phyloP scores from a whole-genome alignment of 306 rosid species.

The Citrullus amarus region DNA sequence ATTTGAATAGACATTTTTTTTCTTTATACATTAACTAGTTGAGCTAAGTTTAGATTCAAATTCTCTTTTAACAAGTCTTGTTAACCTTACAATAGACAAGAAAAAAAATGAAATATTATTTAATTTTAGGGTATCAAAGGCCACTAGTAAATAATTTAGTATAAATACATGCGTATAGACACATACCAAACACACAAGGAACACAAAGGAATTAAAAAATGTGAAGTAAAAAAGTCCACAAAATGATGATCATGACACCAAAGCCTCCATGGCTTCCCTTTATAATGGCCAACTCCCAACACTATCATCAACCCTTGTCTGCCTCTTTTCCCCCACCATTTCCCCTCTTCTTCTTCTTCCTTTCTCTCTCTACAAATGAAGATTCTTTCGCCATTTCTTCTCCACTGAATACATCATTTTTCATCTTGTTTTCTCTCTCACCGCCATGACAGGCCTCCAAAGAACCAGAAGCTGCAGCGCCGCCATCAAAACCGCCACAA shows the following conservation, averaged over 20 bases:
- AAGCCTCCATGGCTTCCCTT: constrained; percentile 58
- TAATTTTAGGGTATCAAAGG: no score
- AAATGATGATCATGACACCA: constrained; percentile 18
- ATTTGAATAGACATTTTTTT: no score
- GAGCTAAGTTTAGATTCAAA: no score
- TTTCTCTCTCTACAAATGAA: neutral
- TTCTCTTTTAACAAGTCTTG: no score
- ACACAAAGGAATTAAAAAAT: neutral
- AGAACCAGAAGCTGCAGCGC: neutral
- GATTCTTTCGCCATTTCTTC: neutral
- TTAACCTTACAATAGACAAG: no score
- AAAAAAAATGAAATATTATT: no score
- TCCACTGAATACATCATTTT: neutral
- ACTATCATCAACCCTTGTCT: constrained; percentile 54
- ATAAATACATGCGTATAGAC: neutral
- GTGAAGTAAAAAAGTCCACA: neutral
- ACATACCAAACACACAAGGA: neutral
- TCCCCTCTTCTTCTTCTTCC: neutral
- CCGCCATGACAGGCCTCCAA: neutral
- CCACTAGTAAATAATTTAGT: no score
- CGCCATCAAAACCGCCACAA: neutral
- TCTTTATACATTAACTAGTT: no score
- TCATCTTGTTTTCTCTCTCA: neutral
- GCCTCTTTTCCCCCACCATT: constrained; percentile 14
- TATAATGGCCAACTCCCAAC: constrained; percentile 29